Percentiles rank a stretch among this genome's conserved stretches.
phyloP scores from a whole-genome alignment of 495 filamentous ascomycete genomes.

The Cryomyces antarcticus region DNA sequence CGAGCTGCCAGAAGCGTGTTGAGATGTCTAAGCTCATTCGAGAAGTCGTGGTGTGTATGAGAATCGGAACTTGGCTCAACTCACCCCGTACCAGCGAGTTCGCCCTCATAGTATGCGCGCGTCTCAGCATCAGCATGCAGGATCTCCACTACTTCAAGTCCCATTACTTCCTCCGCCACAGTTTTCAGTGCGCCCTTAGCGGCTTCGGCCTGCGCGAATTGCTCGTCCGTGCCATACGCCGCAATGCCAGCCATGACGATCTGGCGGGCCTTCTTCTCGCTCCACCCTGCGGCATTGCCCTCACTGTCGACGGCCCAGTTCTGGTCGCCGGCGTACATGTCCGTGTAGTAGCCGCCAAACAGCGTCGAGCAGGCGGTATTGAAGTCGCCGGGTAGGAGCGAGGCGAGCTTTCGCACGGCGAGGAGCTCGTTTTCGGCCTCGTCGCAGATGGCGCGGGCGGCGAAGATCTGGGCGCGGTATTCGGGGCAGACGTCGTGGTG shows the following conservation, averaged over 20 bases:
- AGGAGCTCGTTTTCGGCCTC: conserved; percentile 45
- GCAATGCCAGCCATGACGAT: conserved; percentile 23
- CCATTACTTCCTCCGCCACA: conserved; percentile 23
- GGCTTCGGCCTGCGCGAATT: conserved; percentile 3
- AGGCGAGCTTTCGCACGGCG: conserved; percentile 27
- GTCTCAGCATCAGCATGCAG: conserved; percentile 20
- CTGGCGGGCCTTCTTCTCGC: conserved; percentile 11
- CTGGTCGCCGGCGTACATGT: conserved; percentile 13
- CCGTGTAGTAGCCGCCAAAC: conserved; percentile 30
- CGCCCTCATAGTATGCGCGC: conserved; percentile 22
- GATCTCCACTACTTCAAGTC: conserved; percentile 37
- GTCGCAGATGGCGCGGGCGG: conserved; percentile 47
- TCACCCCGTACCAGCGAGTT: not conserved
- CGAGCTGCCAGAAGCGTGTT: too few relatives aligned
- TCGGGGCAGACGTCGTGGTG: conserved; percentile 75
- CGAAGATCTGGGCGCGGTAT: conserved; percentile 40
- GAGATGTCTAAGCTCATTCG: too few relatives aligned
- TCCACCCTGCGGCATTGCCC: conserved; percentile 8
- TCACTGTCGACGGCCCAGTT: conserved; percentile 18
- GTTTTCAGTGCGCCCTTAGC: conserved; percentile 13
- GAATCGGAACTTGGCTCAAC: conserved; percentile 1
- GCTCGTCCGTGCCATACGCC: conserved; percentile 15
- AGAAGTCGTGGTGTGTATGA: too few relatives aligned
- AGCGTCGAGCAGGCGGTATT: conserved; percentile 44
- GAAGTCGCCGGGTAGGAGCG: conserved; percentile 49